phyloP scores from a whole-genome alignment of 176 grass and related monocot species.

The Dendrocalamus sinicus region DNA sequence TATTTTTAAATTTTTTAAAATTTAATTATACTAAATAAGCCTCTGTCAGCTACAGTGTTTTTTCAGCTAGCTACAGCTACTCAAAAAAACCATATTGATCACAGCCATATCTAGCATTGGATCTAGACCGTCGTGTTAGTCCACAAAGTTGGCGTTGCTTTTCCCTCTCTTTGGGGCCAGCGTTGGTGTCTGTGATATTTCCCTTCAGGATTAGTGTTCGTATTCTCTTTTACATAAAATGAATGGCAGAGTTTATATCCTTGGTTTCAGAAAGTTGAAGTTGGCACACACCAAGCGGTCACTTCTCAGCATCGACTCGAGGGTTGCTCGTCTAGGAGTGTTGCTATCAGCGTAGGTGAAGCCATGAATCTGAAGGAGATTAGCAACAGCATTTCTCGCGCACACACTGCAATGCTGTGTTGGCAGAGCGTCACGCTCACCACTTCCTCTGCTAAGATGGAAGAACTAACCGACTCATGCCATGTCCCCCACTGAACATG shows the following conservation, averaged over 20 bases:
- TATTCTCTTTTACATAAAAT: too few species aligned
- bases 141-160: slow-evolving; percentile 22
- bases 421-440: neutral
- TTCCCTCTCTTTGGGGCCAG: neutral
- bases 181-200: too few species aligned
- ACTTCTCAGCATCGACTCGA: slow-evolving; percentile 3
- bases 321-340: neutral
- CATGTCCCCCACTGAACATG: neutral
- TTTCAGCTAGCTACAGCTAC: too few species aligned
- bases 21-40: too few species aligned
- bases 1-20: too few species aligned
- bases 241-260: too few species aligned
- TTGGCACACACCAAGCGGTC: neutral
- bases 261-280: too few species aligned
- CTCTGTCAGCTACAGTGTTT: too few species aligned
- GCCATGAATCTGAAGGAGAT: neutral
- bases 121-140: neutral
- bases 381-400: neutral
- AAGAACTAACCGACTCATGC: neutral
- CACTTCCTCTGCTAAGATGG: neutral
- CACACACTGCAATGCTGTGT: neutral
- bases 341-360: neutral
- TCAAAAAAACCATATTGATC: too few species aligned
- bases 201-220: too few species aligned
- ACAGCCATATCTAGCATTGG: too few species aligned